Percentiles rank a stretch among this genome's conserved stretches.
These are phyloP conservation scores for Sporopachydermia cereana DNA, from an alignment of 1,139 yeast genomes.

Conservation along the genomic window DNA sequence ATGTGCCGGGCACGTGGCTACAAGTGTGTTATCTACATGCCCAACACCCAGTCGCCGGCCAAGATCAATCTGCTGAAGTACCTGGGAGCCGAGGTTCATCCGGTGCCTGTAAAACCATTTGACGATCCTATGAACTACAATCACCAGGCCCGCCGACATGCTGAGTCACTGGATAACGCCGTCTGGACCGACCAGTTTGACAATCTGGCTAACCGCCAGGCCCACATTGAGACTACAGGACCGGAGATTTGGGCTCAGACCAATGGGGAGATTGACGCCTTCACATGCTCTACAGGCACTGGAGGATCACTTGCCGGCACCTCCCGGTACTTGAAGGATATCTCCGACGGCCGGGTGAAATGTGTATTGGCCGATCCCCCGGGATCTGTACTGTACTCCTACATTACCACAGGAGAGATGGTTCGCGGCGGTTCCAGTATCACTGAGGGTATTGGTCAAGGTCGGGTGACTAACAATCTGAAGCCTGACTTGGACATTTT, in stretches of 20 bases:
- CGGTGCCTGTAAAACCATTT: slow-evolving; percentile 83
- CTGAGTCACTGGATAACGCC: slow-evolving; percentile 60
- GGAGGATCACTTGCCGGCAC: slow-evolving; percentile 88
- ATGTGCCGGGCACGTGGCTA: slow-evolving; percentile 77
- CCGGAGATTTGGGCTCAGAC: slow-evolving; percentile 91
- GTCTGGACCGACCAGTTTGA: slow-evolving; percentile 92
- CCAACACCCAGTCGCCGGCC: slow-evolving; percentile 71
- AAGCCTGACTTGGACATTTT: slow-evolving; percentile 62
- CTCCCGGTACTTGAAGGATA: slow-evolving; percentile 60
- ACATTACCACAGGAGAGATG: slow-evolving; percentile 55
- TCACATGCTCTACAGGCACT: slow-evolving; percentile 84
- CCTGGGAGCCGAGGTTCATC: slow-evolving; percentile 76
- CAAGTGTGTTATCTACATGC: slow-evolving; percentile 80
- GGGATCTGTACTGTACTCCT: slow-evolving; percentile 75
- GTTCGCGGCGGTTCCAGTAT: slow-evolving; percentile 70
- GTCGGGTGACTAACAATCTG: slow-evolving; percentile 77
- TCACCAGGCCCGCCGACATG: slow-evolving; percentile 77
- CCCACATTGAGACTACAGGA: slow-evolving; percentile 86
- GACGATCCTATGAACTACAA: slow-evolving; percentile 75
- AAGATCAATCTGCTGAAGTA: slow-evolving; percentile 63
- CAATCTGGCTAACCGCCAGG: slow-evolving; percentile 75
- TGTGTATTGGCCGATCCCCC: slow-evolving; percentile 85
- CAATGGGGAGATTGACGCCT: slow-evolving; percentile 68
- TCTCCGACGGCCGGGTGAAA: slow-evolving; percentile 45
- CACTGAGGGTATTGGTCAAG: slow-evolving; percentile 95